Evolutionary conservation across 345 rosid genomes (phyloP).

Genomic region (Brassica nigra): DNA sequence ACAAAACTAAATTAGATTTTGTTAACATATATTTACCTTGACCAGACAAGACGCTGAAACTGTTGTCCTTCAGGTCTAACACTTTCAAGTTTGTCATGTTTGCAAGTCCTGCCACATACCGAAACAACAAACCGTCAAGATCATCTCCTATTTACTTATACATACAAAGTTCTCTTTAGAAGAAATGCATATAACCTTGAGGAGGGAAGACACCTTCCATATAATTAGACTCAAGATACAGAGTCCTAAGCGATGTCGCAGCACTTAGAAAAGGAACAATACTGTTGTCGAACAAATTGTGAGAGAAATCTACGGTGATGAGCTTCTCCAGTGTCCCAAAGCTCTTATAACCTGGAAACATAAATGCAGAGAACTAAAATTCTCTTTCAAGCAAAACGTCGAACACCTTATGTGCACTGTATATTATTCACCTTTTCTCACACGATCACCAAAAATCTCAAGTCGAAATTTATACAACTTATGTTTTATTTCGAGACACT

Average conservation of each 20-base stretch:
- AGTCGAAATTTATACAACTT: not conserved
- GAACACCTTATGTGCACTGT: slow-evolving; percentile 24
- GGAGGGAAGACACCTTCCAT: slow-evolving; percentile 36
- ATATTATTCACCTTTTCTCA: not conserved
- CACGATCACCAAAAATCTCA: not conserved
- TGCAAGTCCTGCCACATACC: slow-evolving; percentile 6
- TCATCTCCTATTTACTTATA: not conserved
- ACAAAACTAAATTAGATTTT: not conserved
- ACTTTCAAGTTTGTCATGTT: slow-evolving; percentile 14
- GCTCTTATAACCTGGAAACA: slow-evolving; percentile 26
- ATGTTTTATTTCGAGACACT: not conserved
- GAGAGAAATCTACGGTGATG: slow-evolving; percentile 9
- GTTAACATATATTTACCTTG: slow-evolving; percentile 17
- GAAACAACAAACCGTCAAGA: not conserved
- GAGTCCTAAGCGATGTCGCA: slow-evolving; percentile 15
- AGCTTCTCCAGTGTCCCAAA: too few relatives aligned
- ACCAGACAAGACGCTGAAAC: slow-evolving; percentile 23
- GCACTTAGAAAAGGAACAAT: too few relatives aligned
- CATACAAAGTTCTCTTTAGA: not conserved
- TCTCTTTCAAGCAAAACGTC: slow-evolving; percentile 17
- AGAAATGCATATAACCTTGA: not conserved
- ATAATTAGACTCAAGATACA: slow-evolving; percentile 23
- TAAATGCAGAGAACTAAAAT: not conserved
- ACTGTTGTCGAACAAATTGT: slow-evolving; percentile 19
- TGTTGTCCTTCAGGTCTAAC: slow-evolving; percentile 16